Base-by-base conservation (phyloP, 176 grass and related monocot genomes). In the Oryza punctata region DNA sequence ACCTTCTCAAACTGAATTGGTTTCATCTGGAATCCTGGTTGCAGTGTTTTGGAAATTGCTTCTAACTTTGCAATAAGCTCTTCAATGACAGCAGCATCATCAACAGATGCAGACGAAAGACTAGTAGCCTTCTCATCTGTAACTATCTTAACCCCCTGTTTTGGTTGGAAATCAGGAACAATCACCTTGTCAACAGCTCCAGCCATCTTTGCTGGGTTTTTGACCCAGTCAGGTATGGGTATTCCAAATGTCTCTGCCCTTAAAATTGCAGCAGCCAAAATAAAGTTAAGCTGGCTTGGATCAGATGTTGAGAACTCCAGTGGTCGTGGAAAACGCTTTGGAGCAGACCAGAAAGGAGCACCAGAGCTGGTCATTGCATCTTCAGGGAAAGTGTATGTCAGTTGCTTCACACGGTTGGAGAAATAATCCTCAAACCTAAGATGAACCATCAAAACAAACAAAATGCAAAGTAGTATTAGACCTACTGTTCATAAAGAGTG, bases 1-100 rank as follows among this genome's bases (percentile, higher is more conserved):
- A 97, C 94, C 94, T 97, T 97, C 78, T 97, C 94, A 90, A 97
- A 97, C 70, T 92, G 94, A 82, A 97, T 84, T 25, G 94, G 91
- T 70, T 94, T 94, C 94, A 97, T 97, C 43, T 82, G 85, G 67
- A 97, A 97, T 70, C 88, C 90, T 67, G 79, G 70, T 38, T 85
- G 80, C 81, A 94, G 69, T 57, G 85, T 90, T 77, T 92, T 94
- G 12, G 73, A 85, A 74, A 85, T 87, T 63, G 91, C 77, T 76
- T 94, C 92, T 73, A 97, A 63, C 77, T 90, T 97, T 37, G 76
- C 72, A 65, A 94, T 89, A 72, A 97, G 91, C 40, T 90, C 88
- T 79, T 97, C 87, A 74, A 97, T 97, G 46, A 94, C 83, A 0
- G 86, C 91, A 85, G 83, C 70, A 85, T 97, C 94, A 89, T 97